Evolutionary conservation across 2,329 filamentous ascomycete genomes (phyloP), one percentile per base, ranked within the genome.

Genomic region (Pezicula neosporulosa): DNA sequence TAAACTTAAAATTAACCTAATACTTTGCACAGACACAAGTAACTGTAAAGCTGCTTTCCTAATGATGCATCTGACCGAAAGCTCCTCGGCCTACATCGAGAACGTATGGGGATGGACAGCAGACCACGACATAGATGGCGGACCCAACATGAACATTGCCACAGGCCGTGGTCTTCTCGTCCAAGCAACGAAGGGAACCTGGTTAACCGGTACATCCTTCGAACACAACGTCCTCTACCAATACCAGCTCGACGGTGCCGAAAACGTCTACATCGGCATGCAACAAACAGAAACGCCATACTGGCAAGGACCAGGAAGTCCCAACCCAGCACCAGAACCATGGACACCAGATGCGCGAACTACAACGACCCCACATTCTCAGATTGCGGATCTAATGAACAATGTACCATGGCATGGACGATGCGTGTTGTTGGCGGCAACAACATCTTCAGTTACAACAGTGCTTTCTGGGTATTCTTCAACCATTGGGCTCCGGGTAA

Each of bases 221-320:
- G 77, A 81, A 63, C 77, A 81, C 61, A 67, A 69, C 47, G 68
- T 71, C 6, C 62, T 80, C 42, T 81, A 81, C 63, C 72, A 80
- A 57, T 77, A 77, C 62, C 72, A 77, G 41, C 66, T 78, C 53
- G 63, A 72, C 54, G 66, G 18, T n/a, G 47, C 45, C 8, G 37
- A 48, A 28, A 54, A 54, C 16, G 49, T 54, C 18, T 58, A 24
- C 44, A 41, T 49, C 12, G 54, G 51, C 12, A 48, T 56, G 39
- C 49, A 54, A 6, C 56, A 58, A 41, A 38, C 49, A 6, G 56
- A 58, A 19, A 54, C 54, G 7, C 44, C 56, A 4, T 58, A 56
- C 24, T 56, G 54, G 54, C 51, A 56, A 44, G 67, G 65, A 6
- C 47, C 55, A n/a, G 62, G 63, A 16, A 66, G 63, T 18, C 67